phyloP scores from a whole-genome alignment of 1,139 yeast genomes.

The Wickerhamiella pararugosa region DNA sequence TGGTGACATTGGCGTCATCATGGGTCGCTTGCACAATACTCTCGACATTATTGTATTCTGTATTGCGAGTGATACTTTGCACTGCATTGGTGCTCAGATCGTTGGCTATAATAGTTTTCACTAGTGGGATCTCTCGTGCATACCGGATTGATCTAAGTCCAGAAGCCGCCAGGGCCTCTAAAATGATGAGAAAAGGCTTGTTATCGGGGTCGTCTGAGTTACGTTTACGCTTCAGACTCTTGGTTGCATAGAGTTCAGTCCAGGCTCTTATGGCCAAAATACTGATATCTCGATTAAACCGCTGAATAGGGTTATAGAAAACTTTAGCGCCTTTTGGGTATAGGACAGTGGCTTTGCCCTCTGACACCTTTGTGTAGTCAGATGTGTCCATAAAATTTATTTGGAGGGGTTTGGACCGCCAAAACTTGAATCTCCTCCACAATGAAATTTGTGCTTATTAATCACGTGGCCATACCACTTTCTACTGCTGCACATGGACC shows the following conservation, averaged over 20 bases:
- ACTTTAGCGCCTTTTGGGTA: constrained; percentile 71
- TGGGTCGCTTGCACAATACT: constrained; percentile 45
- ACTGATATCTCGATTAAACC: constrained; percentile 84
- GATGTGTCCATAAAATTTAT: neutral
- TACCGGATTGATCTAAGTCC: constrained; percentile 89
- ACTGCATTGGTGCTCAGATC: constrained; percentile 82
- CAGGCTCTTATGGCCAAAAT: constrained; percentile 78
- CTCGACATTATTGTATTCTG: constrained; percentile 45
- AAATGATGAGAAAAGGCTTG: constrained; percentile 41
- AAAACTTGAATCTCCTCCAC: neutral
- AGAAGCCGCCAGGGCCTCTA: constrained; percentile 90
- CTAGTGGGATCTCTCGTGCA: constrained; percentile 74
- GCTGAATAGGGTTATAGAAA: constrained; percentile 92
- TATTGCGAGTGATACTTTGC: constrained; percentile 57
- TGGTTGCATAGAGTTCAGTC: constrained; percentile 39
- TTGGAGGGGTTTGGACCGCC: neutral
- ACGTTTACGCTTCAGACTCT: constrained; percentile 16
- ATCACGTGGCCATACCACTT: neutral
- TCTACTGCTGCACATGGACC: neutral
- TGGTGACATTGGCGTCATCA: constrained; percentile 78
- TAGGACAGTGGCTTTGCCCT: constrained; percentile 69
- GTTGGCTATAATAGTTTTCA: constrained; percentile 64
- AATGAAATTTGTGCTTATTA: too few relatives aligned
- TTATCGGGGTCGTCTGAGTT: constrained; percentile 12
- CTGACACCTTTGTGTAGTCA: constrained; percentile 33